Base-by-base conservation (phyloP, 1,139 yeast species). In the Zygosaccharomyces sapae region DNA sequence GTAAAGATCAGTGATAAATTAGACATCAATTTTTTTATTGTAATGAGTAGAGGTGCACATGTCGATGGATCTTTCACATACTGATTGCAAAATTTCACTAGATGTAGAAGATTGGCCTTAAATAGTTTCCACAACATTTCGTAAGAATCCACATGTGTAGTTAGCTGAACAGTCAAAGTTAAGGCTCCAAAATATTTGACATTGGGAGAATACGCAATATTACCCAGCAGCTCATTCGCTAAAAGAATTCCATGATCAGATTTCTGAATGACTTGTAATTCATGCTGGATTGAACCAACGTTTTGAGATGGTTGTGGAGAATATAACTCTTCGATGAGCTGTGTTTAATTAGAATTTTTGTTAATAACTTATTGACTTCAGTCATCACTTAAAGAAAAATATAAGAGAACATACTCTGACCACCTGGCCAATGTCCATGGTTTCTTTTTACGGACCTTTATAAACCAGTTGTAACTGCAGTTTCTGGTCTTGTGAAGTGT, bases 151-250 rank as follows among this genome's bases (percentile, higher is more conserved):
- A 43, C 50, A 25, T 56, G 54, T 16, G 58, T 63, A 42, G 72
- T 75, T 40, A 80, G 67, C 44, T 80, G 78, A 27, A 80, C 81
- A 0, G 88, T 75, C 47, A 79, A 78, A 0, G 90, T 83, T 48
- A 83, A 68, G 0, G 90, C 90, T 1, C 92, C 92, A 59, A 84
- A 83, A 62, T 80, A 85, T 55, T 76, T 75, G 47, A 83, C 80
- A 56, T 79, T 78, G 33, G 70, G 56, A 2, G 79, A 73, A 6
- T 65, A 59, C 0, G 45, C 48, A 2, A 55, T 61, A 2, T 66
- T 66, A 4, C 65, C 58, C 31, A 82, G 62, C 20, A 84, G 65
- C 37, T 70, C 63, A 45, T 72, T 71, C 0, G 86, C 88, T 29
- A 83, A 58, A 6, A 62, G 56, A 52, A 73, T 67, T 0, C 85